These are phyloP conservation scores for Hericium rajendrae DNA, from an alignment of 768 basidiomycete genomes.

Conservation along the genomic window DNA sequence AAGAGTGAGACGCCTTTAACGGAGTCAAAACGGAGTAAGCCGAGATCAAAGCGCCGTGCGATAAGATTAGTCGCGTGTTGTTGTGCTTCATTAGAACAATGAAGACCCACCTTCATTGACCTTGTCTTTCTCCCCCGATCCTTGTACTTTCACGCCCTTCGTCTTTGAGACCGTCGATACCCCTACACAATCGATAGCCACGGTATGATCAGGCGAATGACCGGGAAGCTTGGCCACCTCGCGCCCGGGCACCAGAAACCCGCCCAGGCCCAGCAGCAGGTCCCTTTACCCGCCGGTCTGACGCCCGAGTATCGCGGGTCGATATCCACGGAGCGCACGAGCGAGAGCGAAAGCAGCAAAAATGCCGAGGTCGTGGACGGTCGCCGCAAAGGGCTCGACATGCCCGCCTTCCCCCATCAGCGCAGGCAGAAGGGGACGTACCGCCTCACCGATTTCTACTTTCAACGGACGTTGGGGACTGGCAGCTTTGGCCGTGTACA, in stretches of 20 bases:
- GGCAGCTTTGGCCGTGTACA: constrained; percentile 98
- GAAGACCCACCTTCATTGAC: not conserved
- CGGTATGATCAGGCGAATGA: constrained; percentile 24
- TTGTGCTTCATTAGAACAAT: constrained; percentile 1
- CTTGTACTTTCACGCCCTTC: not conserved
- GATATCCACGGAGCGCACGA: constrained; percentile 61
- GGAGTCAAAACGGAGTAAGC: not conserved
- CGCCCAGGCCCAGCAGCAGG: constrained; percentile 9
- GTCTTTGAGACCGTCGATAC: not conserved
- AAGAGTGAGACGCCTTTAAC: not conserved
- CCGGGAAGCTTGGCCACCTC: constrained; percentile 22
- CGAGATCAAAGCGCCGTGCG: not conserved
- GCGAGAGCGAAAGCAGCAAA: constrained; percentile 37
- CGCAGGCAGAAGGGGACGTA: constrained; percentile 57
- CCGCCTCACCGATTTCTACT: constrained; percentile 65
- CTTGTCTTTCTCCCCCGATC: not conserved
- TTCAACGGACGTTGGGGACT: constrained; percentile 80
- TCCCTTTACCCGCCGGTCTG: constrained; percentile 8
- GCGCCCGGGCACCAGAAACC: constrained; percentile 15
- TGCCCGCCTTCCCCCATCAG: constrained; percentile 22
- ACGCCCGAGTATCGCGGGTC: constrained; percentile 46
- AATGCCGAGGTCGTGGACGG: constrained; percentile 26
- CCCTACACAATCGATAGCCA: not conserved
- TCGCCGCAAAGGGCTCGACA: constrained; percentile 2
- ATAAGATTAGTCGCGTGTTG: not conserved